Evolutionary conservation across 169 alveolate genomes (phyloP), one percentile per base, ranked within the genome.

Genomic region (Eimeria maxima): DNA sequence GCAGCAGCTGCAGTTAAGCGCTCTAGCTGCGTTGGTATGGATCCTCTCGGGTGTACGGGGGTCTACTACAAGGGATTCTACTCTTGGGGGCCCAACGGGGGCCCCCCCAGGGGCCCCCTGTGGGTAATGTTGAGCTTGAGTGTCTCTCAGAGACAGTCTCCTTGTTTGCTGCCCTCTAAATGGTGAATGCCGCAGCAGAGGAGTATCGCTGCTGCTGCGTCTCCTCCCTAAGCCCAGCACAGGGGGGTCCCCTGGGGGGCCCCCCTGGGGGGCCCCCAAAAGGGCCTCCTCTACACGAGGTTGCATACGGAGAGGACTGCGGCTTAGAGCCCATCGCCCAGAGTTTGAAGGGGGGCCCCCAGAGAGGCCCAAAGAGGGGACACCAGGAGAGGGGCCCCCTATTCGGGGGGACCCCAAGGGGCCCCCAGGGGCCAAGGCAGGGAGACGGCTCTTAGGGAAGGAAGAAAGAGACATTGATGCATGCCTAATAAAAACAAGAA

Each of bases 381-480:
- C n/a, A n/a, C n/a, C n/a, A n/a, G n/a, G n/a, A n/a, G 4, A 73
- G 74, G 74, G 83, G 83, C n/a, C 83, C 83, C 50, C 83, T 20
- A 38, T 16, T 27, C 4, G 50, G 83, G 83, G 83, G 83, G 83
- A 44, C 83, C 83, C 83, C 50, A 38, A 47, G 83, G 44, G 83
- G 83, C 83, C 83, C 50, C 83, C 83, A 4, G 44, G 50, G 16
- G 55, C 50, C 29, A 73, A 38, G 24, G 83, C 4, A 47, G 83
- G 83, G 13, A 73, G 45, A 13, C 83, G 83, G 45, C 83, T 73
- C 38, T 20, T 47, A 27, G 83, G 83, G 16, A 24, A 38, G 4
- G 83, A 73, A 73, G 83, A n/a, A 16, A 27, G 33, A 20, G 83
- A 7, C 10, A n/a, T 6, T 4, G 83, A 73, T 44, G 83, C 50